phyloP scores from a whole-genome alignment of 768 basidiomycete species.

The Mycena capillaripes region DNA sequence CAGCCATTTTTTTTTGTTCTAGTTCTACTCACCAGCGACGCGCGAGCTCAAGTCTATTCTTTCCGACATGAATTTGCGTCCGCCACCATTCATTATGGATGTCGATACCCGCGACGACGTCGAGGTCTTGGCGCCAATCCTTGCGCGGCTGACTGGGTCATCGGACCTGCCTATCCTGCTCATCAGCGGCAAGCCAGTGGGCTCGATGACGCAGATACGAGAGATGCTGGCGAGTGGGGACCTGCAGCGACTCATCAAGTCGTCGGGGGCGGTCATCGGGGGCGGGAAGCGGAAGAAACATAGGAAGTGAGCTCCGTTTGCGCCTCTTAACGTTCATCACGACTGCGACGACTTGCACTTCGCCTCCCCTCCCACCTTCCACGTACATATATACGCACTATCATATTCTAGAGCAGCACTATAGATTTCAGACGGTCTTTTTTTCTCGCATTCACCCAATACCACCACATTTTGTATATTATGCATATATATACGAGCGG shows the following conservation, averaged over 20 bases:
- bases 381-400: neutral
- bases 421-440: neutral
- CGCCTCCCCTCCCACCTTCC: neutral
- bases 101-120: slow-evolving; percentile 82
- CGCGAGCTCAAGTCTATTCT: slow-evolving; percentile 78
- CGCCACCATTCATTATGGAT: slow-evolving; percentile 76
- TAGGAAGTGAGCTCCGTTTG: slow-evolving; percentile 47
- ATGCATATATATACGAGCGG: too few relatives aligned
- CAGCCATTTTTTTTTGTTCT: slow-evolving; percentile 11
- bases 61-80: slow-evolving; percentile 66
- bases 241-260: slow-evolving; percentile 61
- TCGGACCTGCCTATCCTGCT: slow-evolving; percentile 81
- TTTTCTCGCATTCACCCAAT: too few relatives aligned
- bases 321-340: slow-evolving; percentile 33
- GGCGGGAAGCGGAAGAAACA: slow-evolving; percentile 69
- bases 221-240: slow-evolving; percentile 64
- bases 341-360: slow-evolving; percentile 30
- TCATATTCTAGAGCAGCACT: neutral
- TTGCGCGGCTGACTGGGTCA: slow-evolving; percentile 70
- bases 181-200: slow-evolving; percentile 73
- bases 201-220: slow-evolving; percentile 66
- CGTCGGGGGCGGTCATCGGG: slow-evolving; percentile 72
- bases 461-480: too few relatives aligned
- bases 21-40: slow-evolving; percentile 76
- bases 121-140: slow-evolving; percentile 70